Percentiles rank a stretch among this genome's conserved stretches.
These are phyloP conservation scores for Arabidopsis arenosa DNA, from an alignment of 345 rosid species.

Conservation along the genomic window DNA sequence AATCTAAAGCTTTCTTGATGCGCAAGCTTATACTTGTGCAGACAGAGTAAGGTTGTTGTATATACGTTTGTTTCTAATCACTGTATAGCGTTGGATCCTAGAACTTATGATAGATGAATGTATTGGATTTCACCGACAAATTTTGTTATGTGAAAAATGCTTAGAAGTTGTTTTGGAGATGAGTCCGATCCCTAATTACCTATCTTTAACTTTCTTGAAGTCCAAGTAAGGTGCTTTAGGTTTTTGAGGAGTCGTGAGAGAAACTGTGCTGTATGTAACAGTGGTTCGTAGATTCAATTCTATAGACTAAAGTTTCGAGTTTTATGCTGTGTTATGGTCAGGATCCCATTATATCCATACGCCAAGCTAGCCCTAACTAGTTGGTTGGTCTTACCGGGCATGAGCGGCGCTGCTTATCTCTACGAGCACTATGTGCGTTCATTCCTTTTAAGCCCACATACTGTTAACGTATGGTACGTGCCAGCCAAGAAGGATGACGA, in stretches of 20 bases:
- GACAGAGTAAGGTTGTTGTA: neutral
- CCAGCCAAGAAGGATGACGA: conserved; percentile 68
- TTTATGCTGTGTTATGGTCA: conserved; percentile 35
- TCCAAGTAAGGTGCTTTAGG: neutral
- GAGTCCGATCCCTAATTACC: neutral
- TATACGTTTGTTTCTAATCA: neutral
- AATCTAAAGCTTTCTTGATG: conserved; percentile 12
- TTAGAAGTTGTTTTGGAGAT: neutral
- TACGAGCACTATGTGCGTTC: conserved; percentile 77
- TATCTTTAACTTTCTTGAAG: neutral
- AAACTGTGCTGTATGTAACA: neutral
- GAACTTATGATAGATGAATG: neutral
- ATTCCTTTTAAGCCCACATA: conserved; percentile 63
- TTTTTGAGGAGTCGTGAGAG: neutral
- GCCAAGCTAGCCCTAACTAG: conserved; percentile 67
- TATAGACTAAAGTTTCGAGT: neutral
- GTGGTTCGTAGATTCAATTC: neutral
- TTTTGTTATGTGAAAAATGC: neutral
- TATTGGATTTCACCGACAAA: neutral
- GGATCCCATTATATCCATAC: conserved; percentile 87
- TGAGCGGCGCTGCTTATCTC: conserved; percentile 85
- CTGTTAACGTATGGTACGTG: conserved; percentile 73
- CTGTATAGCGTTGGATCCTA: neutral
- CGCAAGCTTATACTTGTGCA: neutral
- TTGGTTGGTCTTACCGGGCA: conserved; percentile 87